Conservation (phyloP, 2,329 filamentous ascomycete species). For the Hymenoscyphus occultus region DNA sequence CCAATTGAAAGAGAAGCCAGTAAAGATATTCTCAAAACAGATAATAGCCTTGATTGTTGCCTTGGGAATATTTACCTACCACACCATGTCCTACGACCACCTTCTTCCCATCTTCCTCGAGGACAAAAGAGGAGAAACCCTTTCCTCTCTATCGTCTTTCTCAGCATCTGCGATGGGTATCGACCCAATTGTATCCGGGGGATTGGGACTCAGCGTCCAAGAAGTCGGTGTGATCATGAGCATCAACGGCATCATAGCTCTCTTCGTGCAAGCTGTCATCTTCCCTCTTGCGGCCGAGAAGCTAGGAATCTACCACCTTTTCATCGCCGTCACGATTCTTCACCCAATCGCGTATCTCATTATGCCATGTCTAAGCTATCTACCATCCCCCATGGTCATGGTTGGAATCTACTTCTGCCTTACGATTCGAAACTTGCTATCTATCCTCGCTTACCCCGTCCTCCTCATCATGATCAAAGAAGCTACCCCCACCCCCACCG, state of each 20-base stretch:
- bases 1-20: constrained; percentile 26
- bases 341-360: constrained; percentile 60
- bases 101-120: constrained; percentile 91
- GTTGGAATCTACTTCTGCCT: constrained; percentile 52
- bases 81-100: constrained; percentile 93
- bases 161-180: constrained; percentile 33
- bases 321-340: constrained; percentile 56
- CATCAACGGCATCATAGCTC: constrained; percentile 55
- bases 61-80: constrained; percentile 87
- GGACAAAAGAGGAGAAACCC: constrained; percentile 55
- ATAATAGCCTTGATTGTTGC: constrained; percentile 77
- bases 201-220: constrained; percentile 60
- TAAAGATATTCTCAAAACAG: constrained; percentile 56
- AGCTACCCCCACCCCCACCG: constrained; percentile 53
- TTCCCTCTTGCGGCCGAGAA: constrained; percentile 59
- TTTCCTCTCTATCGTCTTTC: constrained; percentile 28
- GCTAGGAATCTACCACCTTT: constrained; percentile 56
- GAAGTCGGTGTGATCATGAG: constrained; percentile 61
- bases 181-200: constrained; percentile 57
- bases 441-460: constrained; percentile 62
- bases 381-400: constrained; percentile 50
- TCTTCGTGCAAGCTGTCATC: constrained; percentile 57
- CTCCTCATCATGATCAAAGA: constrained; percentile 67
- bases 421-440: constrained; percentile 55
- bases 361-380: constrained; percentile 55